These are phyloP conservation scores for Fusarium denticulatum DNA, from an alignment of 2,329 filamentous ascomycete species.

Conservation along the genomic window DNA sequence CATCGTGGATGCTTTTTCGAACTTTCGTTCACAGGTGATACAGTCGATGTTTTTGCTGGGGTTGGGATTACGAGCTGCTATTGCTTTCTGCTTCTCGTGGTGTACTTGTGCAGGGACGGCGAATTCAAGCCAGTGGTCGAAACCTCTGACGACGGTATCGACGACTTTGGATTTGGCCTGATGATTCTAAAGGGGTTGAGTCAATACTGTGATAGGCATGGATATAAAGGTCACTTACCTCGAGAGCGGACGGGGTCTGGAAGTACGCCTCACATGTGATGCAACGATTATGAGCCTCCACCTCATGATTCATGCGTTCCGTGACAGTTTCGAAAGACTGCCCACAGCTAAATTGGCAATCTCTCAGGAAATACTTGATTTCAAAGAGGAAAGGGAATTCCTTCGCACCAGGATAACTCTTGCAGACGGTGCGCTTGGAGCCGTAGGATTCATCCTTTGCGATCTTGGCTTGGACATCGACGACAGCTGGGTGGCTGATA, in stretches of 20 bases:
- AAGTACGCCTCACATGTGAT: background rate
- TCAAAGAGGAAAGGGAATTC: background rate
- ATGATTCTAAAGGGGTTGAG: no score
- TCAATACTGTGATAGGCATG: no score
- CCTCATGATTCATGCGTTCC: background rate
- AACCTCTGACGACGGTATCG: background rate
- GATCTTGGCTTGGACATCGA: background rate
- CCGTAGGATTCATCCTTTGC: background rate
- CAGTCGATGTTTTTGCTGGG: background rate
- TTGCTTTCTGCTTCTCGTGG: background rate
- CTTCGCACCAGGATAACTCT: background rate
- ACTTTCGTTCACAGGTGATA: background rate
- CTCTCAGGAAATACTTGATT: background rate
- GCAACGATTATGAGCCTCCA: background rate
- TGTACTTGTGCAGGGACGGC: background rate
- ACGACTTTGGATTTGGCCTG: background rate
- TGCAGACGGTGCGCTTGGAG: background rate
- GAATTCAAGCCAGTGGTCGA: background rate
- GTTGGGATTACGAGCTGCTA: background rate
- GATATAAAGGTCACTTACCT: background rate
- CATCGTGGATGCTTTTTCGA: background rate
- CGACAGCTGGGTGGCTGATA: background rate
- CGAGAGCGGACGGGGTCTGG: background rate
- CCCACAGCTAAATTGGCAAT: background rate
- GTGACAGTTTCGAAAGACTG: background rate